Evolutionary conservation across 768 basidiomycete genomes (phyloP).

Genomic region (Boletus rubroflammeus): DNA sequence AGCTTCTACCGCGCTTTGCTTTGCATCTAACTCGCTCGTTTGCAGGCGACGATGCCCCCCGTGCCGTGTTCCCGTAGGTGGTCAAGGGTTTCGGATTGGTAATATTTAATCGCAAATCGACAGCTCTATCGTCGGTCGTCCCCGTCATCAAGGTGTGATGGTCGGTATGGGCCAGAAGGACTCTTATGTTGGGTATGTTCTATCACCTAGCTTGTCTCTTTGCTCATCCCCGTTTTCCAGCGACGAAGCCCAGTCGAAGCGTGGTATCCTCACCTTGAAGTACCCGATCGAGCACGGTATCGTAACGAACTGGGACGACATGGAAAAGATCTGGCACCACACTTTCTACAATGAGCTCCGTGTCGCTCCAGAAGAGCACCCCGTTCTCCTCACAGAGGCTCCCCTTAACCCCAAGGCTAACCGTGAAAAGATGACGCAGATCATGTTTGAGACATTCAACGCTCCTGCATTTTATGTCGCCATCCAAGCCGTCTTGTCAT

Average conservation of each 20-base stretch:
- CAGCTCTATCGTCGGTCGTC: constrained; percentile 91
- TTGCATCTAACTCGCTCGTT: constrained; percentile 13
- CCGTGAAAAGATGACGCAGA: constrained; percentile 74
- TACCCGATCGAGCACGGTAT: constrained; percentile 94
- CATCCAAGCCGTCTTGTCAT: constrained; percentile 69
- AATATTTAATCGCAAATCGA: constrained; percentile 11
- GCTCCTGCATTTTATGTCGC: constrained; percentile 72
- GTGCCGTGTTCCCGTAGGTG: constrained; percentile 93
- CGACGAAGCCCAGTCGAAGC: constrained; percentile 91
- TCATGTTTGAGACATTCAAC: constrained; percentile 80
- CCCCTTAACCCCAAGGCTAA: constrained; percentile 73
- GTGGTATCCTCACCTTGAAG: constrained; percentile 90
- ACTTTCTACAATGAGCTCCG: constrained; percentile 87
- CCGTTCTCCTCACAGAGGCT: constrained; percentile 67
- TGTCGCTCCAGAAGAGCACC: constrained; percentile 75
- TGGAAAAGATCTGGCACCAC: constrained; percentile 99
- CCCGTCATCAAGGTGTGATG: constrained; percentile 94
- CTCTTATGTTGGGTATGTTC: constrained; percentile 82
- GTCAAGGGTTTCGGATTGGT: constrained; percentile 4
- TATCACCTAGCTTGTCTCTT: constrained; percentile 2
- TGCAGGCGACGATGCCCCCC: constrained; percentile 82
- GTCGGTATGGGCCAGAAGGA: constrained; percentile 97
- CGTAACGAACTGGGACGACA: constrained; percentile 98
- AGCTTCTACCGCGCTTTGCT: not conserved
- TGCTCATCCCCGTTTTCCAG: constrained; percentile 36